Evolutionary conservation across 164 flowering plant species (phyloP), one percentile per base, ranked within the genome.

Genomic region (Dillenia suffruticosa): DNA sequence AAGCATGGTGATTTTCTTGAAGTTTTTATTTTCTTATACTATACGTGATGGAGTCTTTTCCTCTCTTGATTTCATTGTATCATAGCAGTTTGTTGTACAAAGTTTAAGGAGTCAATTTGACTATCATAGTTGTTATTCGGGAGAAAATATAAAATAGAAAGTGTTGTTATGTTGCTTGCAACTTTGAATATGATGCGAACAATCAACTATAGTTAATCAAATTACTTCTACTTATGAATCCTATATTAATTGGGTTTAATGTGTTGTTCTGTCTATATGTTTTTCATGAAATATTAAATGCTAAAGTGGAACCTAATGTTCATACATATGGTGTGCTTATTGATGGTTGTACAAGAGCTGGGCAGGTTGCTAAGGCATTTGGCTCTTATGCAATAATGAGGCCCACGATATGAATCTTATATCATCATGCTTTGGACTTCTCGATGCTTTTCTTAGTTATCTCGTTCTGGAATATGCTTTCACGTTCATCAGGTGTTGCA

Each of bases 331-430:
- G 97, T 57, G 89, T 97, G 53, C 85, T 94, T 58, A 91, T 91
- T 70, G 97, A 94, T 85, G 97, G 97, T 50, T 94, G 97, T 80
- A 97, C 87, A 26, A 87, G 80, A 82, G 97, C 88, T 50, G 99
- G 96, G 53, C 95, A 91, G 74, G 89, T 94, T 43, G 92, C 95
- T 4, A 94, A 94, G 77, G 99, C 99, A 54, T 91, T 91, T 82
- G 97, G 96, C 70, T 93, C 92, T 54, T 94, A 94, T 76, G 99
- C 96, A 15, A 87, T 94, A 62, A 65, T 94, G 84, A 83, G 95
- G 73, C 89, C 99, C 50, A 94, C 89, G 92, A 97, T 91, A 85
- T 58, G 74, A 57, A 16, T 57, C 2, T 16, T 8, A 32, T 22
- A 1, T 26, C 40, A 26, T 26, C 3, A 26, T 26, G 40, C 40